Percentiles rank a stretch among this genome's conserved stretches.
Conservation (phyloP, 352 stramenopile genomes). For the Phytophthora sp. region DNA sequence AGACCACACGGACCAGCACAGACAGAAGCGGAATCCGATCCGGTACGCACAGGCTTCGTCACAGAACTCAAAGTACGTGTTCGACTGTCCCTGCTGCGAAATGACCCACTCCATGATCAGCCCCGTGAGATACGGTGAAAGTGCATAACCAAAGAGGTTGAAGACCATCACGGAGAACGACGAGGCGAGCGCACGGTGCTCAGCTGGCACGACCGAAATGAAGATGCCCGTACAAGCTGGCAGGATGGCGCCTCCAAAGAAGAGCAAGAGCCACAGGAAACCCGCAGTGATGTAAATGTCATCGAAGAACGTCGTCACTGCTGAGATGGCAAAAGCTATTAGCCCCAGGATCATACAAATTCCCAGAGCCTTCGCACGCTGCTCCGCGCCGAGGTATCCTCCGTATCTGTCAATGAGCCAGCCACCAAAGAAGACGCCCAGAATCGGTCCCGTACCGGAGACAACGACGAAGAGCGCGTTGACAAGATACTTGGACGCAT, state of each 20-base stretch:
- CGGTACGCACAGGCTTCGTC: slow-evolving; percentile 85
- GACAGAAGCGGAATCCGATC: slow-evolving; percentile 80
- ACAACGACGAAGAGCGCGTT: slow-evolving; percentile 86
- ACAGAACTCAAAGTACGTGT: slow-evolving; percentile 76
- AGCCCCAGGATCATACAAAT: slow-evolving; percentile 82
- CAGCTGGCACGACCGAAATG: slow-evolving; percentile 79
- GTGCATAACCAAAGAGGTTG: slow-evolving; percentile 82
- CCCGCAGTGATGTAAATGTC: slow-evolving; percentile 76
- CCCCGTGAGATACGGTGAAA: slow-evolving; percentile 79
- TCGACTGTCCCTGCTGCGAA: slow-evolving; percentile 55
- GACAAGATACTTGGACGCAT: slow-evolving; percentile 83
- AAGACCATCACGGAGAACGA: slow-evolving; percentile 87
- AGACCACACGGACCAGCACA: slow-evolving; percentile 85
- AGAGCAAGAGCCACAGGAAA: slow-evolving; percentile 83
- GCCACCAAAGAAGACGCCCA: slow-evolving; percentile 83
- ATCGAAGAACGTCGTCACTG: slow-evolving; percentile 80
- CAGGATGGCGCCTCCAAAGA: slow-evolving; percentile 83
- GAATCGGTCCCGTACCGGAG: slow-evolving; percentile 77
- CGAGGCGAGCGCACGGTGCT: slow-evolving; percentile 77
- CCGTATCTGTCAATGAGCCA: slow-evolving; percentile 81
- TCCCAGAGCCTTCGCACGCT: slow-evolving; percentile 74
- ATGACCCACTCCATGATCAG: slow-evolving; percentile 86
- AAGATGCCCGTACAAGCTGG: slow-evolving; percentile 87
- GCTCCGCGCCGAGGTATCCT: slow-evolving; percentile 79
- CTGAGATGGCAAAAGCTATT: slow-evolving; percentile 67